Evolutionary conservation across 2,329 filamentous ascomycete genomes (phyloP).

Genomic region (Microcyclospora pomicola): DNA sequence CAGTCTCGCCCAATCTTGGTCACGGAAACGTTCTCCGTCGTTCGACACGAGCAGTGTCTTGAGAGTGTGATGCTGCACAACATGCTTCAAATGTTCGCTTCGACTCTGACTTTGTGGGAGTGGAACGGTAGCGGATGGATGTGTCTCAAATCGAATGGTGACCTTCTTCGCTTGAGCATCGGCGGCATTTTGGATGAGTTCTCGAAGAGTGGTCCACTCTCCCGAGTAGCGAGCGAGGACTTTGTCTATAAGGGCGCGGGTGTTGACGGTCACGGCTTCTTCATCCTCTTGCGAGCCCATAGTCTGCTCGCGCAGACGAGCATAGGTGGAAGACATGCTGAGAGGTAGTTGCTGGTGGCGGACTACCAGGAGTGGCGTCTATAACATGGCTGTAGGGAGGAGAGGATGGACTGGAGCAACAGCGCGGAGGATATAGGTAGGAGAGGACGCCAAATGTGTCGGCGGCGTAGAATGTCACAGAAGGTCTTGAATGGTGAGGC

Average conservation of each 20-base stretch:
- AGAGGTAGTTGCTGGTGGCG: too few species aligned
- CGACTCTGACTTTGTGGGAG: constrained; percentile 50
- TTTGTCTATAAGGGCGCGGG: constrained; percentile 91
- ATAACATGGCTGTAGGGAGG: constrained; percentile 4
- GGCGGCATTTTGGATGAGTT: constrained; percentile 96
- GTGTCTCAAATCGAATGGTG: constrained; percentile 80
- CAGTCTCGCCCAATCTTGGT: constrained; percentile 82
- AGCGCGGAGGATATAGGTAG: background rate
- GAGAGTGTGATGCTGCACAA: constrained; percentile 71
- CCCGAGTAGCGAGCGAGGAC: constrained; percentile 91
- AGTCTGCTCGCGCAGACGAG: constrained; percentile 63
- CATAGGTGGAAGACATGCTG: constrained; percentile 12
- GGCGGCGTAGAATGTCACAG: background rate
- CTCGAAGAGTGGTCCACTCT: constrained; percentile 77
- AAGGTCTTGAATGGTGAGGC: too few species aligned
- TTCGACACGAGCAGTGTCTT: constrained; percentile 83
- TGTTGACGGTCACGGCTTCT: constrained; percentile 96
- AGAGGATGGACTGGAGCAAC: background rate
- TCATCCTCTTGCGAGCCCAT: constrained; percentile 78
- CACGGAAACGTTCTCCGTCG: constrained; percentile 73
- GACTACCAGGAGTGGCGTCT: constrained; percentile 7
- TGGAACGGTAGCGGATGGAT: constrained; percentile 67
- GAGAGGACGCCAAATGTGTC: background rate
- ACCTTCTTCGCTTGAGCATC: constrained; percentile 87
- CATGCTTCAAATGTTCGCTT: constrained; percentile 66